Conservation (phyloP, 148 eudicot species). For the Euryodendron excelsum region DNA sequence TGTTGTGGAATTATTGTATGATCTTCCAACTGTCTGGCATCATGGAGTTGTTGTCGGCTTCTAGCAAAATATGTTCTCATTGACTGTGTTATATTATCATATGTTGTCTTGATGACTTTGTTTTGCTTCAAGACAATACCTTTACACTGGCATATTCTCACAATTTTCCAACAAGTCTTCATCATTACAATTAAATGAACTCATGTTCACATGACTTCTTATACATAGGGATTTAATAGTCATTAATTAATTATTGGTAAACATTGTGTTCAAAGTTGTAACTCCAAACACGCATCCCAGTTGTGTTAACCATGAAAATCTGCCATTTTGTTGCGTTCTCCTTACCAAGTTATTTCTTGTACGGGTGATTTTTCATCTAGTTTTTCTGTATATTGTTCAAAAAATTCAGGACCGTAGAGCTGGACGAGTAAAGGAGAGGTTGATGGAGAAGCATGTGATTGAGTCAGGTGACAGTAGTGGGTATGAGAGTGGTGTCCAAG, state of each 20-base stretch:
- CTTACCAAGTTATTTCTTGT: too few species aligned
- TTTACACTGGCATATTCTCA: not conserved
- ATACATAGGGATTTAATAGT: not conserved
- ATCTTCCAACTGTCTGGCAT: not conserved
- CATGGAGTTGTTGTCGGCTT: not conserved
- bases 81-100: not conserved
- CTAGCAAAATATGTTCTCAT: not conserved
- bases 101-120: not conserved
- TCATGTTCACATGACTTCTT: not conserved
- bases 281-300: too few species aligned
- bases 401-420: conserved; percentile 61
- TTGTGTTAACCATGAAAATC: too few species aligned
- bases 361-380: too few species aligned
- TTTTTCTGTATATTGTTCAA: too few species aligned
- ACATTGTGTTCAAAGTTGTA: too few species aligned
- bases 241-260: too few species aligned
- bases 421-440: conserved; percentile 44
- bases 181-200: not conserved
- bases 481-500: conserved; percentile 62
- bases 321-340: too few species aligned
- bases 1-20: too few species aligned
- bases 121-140: not conserved
- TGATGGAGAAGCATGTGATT: conserved; percentile 36
- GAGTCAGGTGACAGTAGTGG: conserved; percentile 90
- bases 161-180: not conserved